A percentile compares a stretch with the other conserved stretches of the same genome.
These are phyloP conservation scores for Morella rubra DNA, from an alignment of 306 rosid species.

Conservation along the genomic window DNA sequence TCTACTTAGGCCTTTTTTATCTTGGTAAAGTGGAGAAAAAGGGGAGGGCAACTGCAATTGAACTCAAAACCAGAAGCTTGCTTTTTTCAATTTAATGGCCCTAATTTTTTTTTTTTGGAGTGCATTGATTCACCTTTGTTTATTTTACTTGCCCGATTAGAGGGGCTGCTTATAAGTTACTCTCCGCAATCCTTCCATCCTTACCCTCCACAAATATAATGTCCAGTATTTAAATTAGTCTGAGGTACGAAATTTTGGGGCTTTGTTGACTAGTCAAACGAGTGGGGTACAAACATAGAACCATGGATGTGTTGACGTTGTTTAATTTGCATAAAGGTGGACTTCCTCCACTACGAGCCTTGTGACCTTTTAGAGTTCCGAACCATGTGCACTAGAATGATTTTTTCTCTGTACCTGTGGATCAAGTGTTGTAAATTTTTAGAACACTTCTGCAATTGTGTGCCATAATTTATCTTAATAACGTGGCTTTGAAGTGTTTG, in stretches of 20 bases:
- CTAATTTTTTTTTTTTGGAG: too few relatives aligned
- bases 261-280: background rate
- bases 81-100: too few relatives aligned
- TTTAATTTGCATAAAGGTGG: background rate
- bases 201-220: too few relatives aligned
- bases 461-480: background rate
- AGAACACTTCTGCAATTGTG: background rate
- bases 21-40: background rate
- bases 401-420: background rate
- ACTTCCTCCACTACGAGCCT: background rate
- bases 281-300: background rate
- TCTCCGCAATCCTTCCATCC: too few relatives aligned
- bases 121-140: too few relatives aligned
- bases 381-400: background rate
- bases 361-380: background rate
- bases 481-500: background rate
- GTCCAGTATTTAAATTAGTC: too few relatives aligned
- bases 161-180: too few relatives aligned
- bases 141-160: background rate
- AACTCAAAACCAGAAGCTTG: background rate
- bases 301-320: background rate
- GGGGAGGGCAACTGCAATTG: background rate
- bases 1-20: background rate
- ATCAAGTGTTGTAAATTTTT: background rate
- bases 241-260: background rate